Conservation (phyloP, 257 asterid genomes). For the Nicotiana noctiflora region DNA sequence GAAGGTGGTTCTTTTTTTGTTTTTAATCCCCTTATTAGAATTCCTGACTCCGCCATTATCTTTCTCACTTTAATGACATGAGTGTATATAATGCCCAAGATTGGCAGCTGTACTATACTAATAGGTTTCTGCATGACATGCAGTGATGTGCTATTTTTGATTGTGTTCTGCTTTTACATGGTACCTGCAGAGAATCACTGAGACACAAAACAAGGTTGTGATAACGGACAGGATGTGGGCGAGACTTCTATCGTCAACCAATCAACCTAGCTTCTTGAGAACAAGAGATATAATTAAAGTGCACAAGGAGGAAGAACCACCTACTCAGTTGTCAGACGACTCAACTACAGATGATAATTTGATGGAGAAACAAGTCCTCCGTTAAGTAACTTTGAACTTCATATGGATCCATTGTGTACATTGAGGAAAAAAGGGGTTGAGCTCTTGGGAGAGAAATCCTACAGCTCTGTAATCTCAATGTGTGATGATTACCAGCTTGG, state of each 20-base stretch:
- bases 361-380: background rate
- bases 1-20: too few species aligned
- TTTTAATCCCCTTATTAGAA: too few species aligned
- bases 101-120: background rate
- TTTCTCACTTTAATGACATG: background rate
- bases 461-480: background rate
- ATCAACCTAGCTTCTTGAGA: constrained; percentile 82
- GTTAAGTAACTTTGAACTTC: background rate
- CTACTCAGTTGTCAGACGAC: constrained; percentile 22
- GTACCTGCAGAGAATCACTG: constrained; percentile 56
- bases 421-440: background rate
- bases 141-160: background rate
- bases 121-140: background rate
- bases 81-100: background rate
- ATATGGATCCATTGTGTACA: background rate
- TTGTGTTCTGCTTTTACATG: background rate
- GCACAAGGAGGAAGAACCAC: constrained; percentile 24
- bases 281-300: constrained; percentile 21
- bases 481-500: background rate
- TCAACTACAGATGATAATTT: constrained; percentile 1
- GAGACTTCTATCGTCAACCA: constrained; percentile 77
- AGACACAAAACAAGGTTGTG: constrained; percentile 66
- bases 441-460: background rate
- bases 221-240: constrained; percentile 99
- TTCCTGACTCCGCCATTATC: background rate